These are phyloP conservation scores for Teratosphaeriaceae sp. DNA, from an alignment of 2,329 filamentous ascomycete genomes.

Conservation along the genomic window DNA sequence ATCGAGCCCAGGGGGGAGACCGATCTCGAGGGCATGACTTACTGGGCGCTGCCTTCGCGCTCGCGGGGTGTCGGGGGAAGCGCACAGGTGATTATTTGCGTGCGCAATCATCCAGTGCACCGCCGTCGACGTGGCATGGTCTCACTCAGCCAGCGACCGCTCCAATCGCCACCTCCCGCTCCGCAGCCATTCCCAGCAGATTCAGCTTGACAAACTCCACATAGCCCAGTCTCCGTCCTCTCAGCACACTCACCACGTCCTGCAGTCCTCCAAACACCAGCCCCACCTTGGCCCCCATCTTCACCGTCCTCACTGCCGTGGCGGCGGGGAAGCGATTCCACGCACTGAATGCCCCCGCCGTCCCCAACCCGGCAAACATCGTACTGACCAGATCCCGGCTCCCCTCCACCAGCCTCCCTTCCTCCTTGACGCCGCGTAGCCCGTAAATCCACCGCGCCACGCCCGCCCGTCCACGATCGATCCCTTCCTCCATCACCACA, in stretches of 20 bases:
- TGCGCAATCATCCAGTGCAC: too few species aligned
- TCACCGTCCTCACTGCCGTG: conserved; percentile 56
- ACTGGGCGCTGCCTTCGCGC: too few species aligned
- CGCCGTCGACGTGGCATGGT: too few species aligned
- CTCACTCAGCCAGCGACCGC: too few species aligned
- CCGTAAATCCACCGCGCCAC: conserved; percentile 39
- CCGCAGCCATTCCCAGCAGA: conserved; percentile 14
- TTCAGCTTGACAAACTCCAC: conserved; percentile 51
- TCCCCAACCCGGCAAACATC: conserved; percentile 72
- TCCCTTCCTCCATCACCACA: conserved; percentile 74
- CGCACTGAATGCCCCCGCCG: conserved; percentile 80
- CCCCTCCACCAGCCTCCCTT: conserved; percentile 29
- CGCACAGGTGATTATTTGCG: too few species aligned
- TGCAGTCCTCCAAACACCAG: conserved; percentile 74
- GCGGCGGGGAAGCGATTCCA: conserved; percentile 76
- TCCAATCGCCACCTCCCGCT: too few species aligned
- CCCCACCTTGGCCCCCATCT: conserved; percentile 71
- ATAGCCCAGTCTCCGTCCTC: conserved; percentile 68
- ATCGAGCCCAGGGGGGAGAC: too few species aligned
- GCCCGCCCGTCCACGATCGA: conserved; percentile 67
- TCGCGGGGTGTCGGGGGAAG: too few species aligned
- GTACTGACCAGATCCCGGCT: conserved; percentile 71
- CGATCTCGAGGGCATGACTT: too few species aligned
- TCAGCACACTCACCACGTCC: conserved; percentile 62
- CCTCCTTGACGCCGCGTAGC: conserved; percentile 28